Conservation (phyloP, 495 filamentous ascomycete genomes). For the Penicillium parvum region DNA sequence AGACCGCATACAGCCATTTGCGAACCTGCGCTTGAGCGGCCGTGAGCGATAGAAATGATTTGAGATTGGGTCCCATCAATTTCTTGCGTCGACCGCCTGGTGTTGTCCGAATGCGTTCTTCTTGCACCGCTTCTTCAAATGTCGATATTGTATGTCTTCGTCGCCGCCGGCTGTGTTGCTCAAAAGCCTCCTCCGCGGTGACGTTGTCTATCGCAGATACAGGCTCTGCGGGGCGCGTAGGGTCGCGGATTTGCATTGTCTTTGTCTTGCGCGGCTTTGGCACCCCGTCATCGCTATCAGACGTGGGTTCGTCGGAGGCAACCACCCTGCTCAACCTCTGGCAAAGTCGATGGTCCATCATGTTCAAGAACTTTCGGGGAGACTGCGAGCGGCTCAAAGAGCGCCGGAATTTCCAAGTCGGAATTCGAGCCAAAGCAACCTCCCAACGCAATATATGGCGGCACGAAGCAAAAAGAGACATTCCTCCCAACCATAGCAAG, state of each 20-base stretch:
- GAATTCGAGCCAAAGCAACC: constrained; percentile 79
- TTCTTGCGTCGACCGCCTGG: constrained; percentile 64
- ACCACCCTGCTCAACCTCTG: constrained; percentile 37
- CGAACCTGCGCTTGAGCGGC: constrained; percentile 66
- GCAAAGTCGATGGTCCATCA: constrained; percentile 47
- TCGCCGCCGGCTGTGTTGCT: constrained; percentile 23
- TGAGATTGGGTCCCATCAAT: constrained; percentile 59
- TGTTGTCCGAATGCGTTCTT: constrained; percentile 46
- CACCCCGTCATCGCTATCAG: constrained; percentile 41
- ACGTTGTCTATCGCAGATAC: constrained; percentile 20
- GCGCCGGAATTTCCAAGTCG: constrained; percentile 81
- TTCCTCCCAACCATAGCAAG: constrained; percentile 82
- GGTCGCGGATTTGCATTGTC: constrained; percentile 22
- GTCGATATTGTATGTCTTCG: constrained; percentile 54
- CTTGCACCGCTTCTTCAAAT: constrained; percentile 30
- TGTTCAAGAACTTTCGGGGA: constrained; percentile 46
- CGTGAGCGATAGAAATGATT: constrained; percentile 75
- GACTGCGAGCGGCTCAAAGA: constrained; percentile 42
- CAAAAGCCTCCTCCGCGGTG: constrained; percentile 22
- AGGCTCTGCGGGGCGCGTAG: constrained; percentile 10
- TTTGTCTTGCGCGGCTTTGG: constrained; percentile 26
- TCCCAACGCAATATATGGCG: constrained; percentile 78
- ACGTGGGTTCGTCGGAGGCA: constrained; percentile 30
- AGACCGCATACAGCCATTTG: constrained; percentile 79
- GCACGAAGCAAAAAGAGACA: constrained; percentile 69